A percentile compares a stretch with the other conserved stretches of the same genome.
Conservation (phyloP, 768 basidiomycete species). For the Ramaria rubella region DNA sequence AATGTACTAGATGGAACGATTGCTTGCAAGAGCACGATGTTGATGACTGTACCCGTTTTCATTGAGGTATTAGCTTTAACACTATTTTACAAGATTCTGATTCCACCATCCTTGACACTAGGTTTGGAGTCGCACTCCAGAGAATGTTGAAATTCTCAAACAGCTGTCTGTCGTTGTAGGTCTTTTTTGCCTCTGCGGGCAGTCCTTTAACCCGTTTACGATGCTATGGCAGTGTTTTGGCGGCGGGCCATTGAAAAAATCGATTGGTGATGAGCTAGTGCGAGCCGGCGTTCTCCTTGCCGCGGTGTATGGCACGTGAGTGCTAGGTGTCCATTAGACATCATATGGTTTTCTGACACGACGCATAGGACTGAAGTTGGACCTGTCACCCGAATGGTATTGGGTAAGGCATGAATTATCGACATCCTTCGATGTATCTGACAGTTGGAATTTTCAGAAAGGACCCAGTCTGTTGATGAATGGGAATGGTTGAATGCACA, state of each 20-base stretch:
- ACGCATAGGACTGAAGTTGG: background rate
- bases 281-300: slow-evolving; percentile 10
- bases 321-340: background rate
- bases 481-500: background rate
- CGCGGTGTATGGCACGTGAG: background rate
- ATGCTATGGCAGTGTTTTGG: slow-evolving; percentile 1
- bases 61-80: slow-evolving; percentile 19
- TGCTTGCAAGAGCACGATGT: slow-evolving; percentile 6
- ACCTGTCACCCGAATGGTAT: background rate
- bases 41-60: slow-evolving; percentile 20
- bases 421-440: background rate
- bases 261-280: slow-evolving; percentile 11
- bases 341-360: background rate
- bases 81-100: background rate
- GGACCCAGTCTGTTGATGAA: background rate
- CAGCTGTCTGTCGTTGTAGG: too few relatives aligned
- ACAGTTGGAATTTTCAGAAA: background rate
- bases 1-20: slow-evolving; percentile 11
- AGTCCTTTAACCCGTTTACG: too few relatives aligned
- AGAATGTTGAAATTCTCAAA: slow-evolving; percentile 9
- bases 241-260: slow-evolving; percentile 13
- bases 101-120: slow-evolving; percentile 3
- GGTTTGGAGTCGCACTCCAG: slow-evolving; percentile 17
- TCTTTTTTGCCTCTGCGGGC: too few relatives aligned
- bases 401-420: background rate